Conservation (phyloP, 2,329 filamentous ascomycete species). For the Calonectria hawksworthii region DNA sequence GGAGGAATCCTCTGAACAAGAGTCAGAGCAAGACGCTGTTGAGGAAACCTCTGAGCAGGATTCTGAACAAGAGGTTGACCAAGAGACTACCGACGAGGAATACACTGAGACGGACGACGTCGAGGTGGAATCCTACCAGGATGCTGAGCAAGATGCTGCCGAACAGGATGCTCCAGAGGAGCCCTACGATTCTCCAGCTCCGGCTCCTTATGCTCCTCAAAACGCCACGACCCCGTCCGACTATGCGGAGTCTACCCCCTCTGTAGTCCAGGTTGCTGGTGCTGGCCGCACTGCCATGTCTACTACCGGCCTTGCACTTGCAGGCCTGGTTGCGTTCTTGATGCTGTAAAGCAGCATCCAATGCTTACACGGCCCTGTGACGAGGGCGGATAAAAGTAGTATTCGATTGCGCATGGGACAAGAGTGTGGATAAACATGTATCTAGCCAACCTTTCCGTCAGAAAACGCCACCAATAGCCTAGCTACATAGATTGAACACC, state of each 20-base stretch:
- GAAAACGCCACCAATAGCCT: not conserved
- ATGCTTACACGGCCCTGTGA: not conserved
- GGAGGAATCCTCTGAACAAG: not conserved
- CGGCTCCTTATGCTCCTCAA: conserved; percentile 23
- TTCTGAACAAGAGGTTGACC: not conserved
- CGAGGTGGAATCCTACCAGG: not conserved
- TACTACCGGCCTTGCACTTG: conserved; percentile 24
- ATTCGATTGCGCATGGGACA: conserved; percentile 14
- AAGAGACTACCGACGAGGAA: not conserved
- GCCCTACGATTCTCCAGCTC: conserved; percentile 24
- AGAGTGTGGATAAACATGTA: conserved; percentile 5
- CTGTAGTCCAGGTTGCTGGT: conserved; percentile 37
- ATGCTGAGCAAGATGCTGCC: not conserved
- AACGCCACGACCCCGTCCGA: conserved; percentile 5
- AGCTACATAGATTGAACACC: not conserved
- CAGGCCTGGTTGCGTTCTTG: conserved; percentile 28
- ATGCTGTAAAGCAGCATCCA: conserved; percentile 30
- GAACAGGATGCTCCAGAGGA: conserved; percentile 5
- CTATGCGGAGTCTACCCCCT: conserved; percentile 18
- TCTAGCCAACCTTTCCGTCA: not conserved
- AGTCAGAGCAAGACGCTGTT: not conserved
- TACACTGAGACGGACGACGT: not conserved
- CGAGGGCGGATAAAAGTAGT: conserved; percentile 9
- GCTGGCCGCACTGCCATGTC: conserved; percentile 34
- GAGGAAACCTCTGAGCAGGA: not conserved